These are phyloP conservation scores for Adansonia digitata DNA, from an alignment of 345 rosid species.

Conservation along the genomic window DNA sequence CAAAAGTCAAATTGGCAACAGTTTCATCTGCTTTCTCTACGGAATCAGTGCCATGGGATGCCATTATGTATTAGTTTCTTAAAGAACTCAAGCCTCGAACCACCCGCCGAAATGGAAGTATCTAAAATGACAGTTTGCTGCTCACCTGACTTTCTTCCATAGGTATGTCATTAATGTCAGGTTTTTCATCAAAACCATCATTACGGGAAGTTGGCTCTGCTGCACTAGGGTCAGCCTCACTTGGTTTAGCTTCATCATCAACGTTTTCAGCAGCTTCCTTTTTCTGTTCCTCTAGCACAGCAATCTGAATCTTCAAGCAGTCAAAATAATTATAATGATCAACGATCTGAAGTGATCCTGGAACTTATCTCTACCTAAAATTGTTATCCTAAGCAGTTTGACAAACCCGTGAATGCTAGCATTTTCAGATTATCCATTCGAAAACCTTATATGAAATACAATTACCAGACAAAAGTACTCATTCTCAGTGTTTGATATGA, in stretches of 20 bases:
- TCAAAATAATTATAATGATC: constrained; percentile 14
- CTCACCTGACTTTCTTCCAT: constrained; percentile 75
- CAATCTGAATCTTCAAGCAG: constrained; percentile 46
- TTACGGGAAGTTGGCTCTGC: constrained; percentile 34
- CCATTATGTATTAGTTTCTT: not conserved
- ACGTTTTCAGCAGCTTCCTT: constrained; percentile 45
- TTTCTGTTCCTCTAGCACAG: constrained; percentile 64
- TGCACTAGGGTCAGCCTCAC: constrained; percentile 32
- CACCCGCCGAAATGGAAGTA: not conserved
- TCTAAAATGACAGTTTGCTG: not conserved
- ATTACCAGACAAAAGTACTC: not conserved
- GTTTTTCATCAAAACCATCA: constrained; percentile 52
- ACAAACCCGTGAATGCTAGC: not conserved
- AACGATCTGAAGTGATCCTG: not conserved
- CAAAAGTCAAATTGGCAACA: not conserved
- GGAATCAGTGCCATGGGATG: not conserved
- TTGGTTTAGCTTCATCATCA: constrained; percentile 52
- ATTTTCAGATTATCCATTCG: not conserved
- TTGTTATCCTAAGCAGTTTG: not conserved
- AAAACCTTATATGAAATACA: not conserved
- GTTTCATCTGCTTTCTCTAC: constrained; percentile 2
- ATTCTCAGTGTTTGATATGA: not conserved
- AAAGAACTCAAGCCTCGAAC: not conserved
- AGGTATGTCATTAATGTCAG: constrained; percentile 67
- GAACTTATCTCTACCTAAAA: no score